These are phyloP conservation scores for Trichoderma virens DNA, from an alignment of 495 filamentous ascomycete genomes.

Conservation along the genomic window DNA sequence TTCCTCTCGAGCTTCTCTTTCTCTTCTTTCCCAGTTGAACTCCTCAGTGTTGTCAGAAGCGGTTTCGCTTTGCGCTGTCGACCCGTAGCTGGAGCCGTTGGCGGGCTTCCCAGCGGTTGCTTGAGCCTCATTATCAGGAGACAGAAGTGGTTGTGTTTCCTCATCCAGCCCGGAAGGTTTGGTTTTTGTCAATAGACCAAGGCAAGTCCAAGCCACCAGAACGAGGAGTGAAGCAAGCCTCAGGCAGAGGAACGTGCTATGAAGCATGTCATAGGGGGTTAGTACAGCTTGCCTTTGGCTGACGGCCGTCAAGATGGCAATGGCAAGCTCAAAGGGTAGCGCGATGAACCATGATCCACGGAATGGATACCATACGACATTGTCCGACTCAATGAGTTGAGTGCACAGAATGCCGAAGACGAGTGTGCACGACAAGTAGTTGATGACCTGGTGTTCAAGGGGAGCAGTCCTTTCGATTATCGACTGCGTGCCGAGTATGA, in stretches of 20 bases:
- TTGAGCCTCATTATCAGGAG: slow-evolving; percentile 17
- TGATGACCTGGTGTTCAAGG: slow-evolving; percentile 41
- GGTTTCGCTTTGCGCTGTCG: slow-evolving; percentile 9
- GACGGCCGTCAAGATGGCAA: slow-evolving; percentile 26
- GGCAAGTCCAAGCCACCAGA: slow-evolving; percentile 20
- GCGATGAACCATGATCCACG: slow-evolving; percentile 48
- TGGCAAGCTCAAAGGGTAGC: slow-evolving; percentile 40
- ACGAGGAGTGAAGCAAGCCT: slow-evolving; percentile 25
- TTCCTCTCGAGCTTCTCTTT: slow-evolving; percentile 40
- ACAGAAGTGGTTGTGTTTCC: slow-evolving; percentile 44
- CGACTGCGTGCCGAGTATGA: slow-evolving; percentile 32
- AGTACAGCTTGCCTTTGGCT: slow-evolving; percentile 8
- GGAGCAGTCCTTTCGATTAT: slow-evolving; percentile 19
- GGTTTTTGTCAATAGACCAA: background rate
- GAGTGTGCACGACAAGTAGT: slow-evolving; percentile 47
- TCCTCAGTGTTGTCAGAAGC: slow-evolving; percentile 26
- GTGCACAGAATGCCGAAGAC: slow-evolving; percentile 48
- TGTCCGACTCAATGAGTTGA: slow-evolving; percentile 37
- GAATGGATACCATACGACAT: slow-evolving; percentile 55
- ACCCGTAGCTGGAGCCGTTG: slow-evolving; percentile 13
- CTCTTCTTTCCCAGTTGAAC: slow-evolving; percentile 41
- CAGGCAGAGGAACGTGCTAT: slow-evolving; percentile 17
- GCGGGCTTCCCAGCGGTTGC: slow-evolving; percentile 16
- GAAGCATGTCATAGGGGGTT: slow-evolving; percentile 14
- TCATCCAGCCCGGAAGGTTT: slow-evolving; percentile 24